phyloP scores from a whole-genome alignment of 129 eudicot species.

The Pittosporum tobira region DNA sequence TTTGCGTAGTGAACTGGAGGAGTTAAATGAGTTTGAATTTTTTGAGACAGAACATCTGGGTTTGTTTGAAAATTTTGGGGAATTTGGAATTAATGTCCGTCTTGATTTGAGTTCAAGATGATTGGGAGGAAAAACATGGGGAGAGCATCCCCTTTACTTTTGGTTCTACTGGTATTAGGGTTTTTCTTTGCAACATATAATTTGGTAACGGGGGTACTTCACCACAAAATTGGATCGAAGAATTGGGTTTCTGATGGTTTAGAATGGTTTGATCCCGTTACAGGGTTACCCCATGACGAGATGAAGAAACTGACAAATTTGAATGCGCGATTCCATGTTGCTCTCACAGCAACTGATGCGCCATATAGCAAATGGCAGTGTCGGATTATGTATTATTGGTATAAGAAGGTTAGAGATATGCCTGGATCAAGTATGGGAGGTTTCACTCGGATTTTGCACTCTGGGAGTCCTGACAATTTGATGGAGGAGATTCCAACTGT shows the following conservation, averaged over 20 bases:
- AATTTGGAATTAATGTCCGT: not conserved
- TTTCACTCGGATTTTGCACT: slow-evolving; percentile 57
- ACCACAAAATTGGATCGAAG: slow-evolving; percentile 25
- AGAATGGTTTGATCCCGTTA: slow-evolving; percentile 38
- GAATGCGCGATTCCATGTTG: slow-evolving; percentile 45
- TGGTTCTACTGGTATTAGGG: slow-evolving; percentile 53
- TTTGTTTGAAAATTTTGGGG: not conserved
- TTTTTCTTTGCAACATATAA: slow-evolving; percentile 54
- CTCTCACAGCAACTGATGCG: slow-evolving; percentile 61
- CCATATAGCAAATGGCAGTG: slow-evolving; percentile 75
- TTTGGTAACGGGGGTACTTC: slow-evolving; percentile 46
- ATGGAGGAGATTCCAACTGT: slow-evolving; percentile 73
- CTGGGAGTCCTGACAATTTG: slow-evolving; percentile 51
- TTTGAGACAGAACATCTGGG: not conserved
- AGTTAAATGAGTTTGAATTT: too few relatives aligned
- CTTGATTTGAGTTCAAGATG: slow-evolving; percentile 24
- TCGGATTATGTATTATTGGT: slow-evolving; percentile 69
- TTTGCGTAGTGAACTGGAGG: not conserved
- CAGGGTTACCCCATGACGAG: slow-evolving; percentile 16
- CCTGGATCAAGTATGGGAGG: slow-evolving; percentile 70
- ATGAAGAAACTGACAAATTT: slow-evolving; percentile 6
- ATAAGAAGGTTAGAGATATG: slow-evolving; percentile 38
- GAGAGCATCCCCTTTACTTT: slow-evolving; percentile 38
- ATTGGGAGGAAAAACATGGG: slow-evolving; percentile 42
- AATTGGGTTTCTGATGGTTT: slow-evolving; percentile 11